Base-by-base conservation (phyloP, 305 asterid species). In the Fraxinus albicans region DNA sequence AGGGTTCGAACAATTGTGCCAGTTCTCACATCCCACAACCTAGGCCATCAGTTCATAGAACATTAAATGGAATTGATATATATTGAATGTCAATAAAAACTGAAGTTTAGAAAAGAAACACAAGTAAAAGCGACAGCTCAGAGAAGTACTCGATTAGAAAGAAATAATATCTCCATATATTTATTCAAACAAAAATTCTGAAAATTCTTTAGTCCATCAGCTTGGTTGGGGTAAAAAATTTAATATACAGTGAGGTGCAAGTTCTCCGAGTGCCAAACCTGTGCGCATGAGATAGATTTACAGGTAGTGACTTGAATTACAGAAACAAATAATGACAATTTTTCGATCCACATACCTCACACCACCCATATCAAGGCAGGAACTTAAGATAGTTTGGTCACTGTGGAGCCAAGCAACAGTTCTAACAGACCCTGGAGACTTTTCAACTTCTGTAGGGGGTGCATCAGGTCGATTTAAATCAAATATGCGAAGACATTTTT, bases 11-110 rank as follows among this genome's bases (percentile, higher is more conserved):
- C 97, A 84, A 96, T 88, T 70, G 91, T 86, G 40, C 99, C 97
- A 78, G 91, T 96, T 91, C 97, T 88, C 86, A 95, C 94, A 87
- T 95, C 99, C 98, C 98, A 96, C 82, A 96, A 89, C 91, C 99
- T 96, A 83, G 10, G 73, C 15, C 77, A 86, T 73, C 80, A 75
- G 58, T 73, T 79, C 50, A 81, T 40, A 60, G 69, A 53, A 29
- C 23, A 73, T 84, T 76, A 73, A 13, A 82, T 58, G 29, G 69
- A 58, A 58, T 19, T 58, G 29, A 58, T 58, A 44, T 3, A 4
- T 3, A 6, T 31, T 35, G 25, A 42, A 27, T 33, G 60, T 31
- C 17, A 13, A 27, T 5, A 65, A 21, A 75, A 75, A 75, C 23
- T 5, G 78, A 47, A 65, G 4, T 53, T 65, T 50, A 36, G n/a